Percentiles rank a stretch among this genome's conserved stretches.
phyloP scores from a whole-genome alignment of 1,284 basidiomycete species.

The Leccinum fuscescens region DNA sequence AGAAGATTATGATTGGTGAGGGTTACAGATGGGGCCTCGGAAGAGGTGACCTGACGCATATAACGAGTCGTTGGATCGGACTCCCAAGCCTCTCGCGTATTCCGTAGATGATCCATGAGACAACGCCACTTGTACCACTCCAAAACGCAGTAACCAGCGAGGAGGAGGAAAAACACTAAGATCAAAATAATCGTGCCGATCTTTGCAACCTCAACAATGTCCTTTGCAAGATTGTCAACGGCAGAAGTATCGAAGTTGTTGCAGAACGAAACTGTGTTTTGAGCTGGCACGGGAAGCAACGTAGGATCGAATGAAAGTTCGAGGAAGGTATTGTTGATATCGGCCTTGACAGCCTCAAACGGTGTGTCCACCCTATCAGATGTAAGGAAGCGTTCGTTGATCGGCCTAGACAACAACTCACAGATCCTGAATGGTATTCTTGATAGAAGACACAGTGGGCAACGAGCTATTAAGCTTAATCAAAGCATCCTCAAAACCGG shows the following conservation, averaged over 20 bases:
- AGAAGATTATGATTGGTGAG: constrained; percentile 75
- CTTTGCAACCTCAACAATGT: constrained; percentile 73
- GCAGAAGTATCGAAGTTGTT: constrained; percentile 74
- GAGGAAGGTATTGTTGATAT: constrained; percentile 85
- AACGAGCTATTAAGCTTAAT: constrained; percentile 76
- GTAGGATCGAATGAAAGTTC: constrained; percentile 67
- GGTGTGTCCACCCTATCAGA: constrained; percentile 71
- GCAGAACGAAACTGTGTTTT: constrained; percentile 69
- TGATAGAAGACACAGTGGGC: constrained; percentile 77
- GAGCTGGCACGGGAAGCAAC: constrained; percentile 70
- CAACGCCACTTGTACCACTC: constrained; percentile 82
- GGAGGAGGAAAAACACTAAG: constrained; percentile 57
- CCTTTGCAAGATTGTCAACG: constrained; percentile 78
- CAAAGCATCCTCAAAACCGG: constrained; percentile 74
- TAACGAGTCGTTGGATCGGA: constrained; percentile 61
- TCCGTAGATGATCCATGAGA: constrained; percentile 61
- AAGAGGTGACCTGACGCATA: constrained; percentile 30
- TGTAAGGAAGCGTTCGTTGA: constrained; percentile 15
- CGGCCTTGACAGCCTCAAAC: constrained; percentile 80
- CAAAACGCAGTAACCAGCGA: constrained; percentile 62
- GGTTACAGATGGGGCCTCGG: constrained; percentile 49
- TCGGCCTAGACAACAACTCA: constrained; percentile 38
- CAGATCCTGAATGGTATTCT: constrained; percentile 71
- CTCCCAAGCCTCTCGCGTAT: constrained; percentile 72
- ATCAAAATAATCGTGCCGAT: constrained; percentile 75